Percentiles rank a stretch among this genome's conserved stretches.
Evolutionary conservation across 805 yeast genomes (phyloP).

Genomic region (Cyberlindnera amylophila): DNA sequence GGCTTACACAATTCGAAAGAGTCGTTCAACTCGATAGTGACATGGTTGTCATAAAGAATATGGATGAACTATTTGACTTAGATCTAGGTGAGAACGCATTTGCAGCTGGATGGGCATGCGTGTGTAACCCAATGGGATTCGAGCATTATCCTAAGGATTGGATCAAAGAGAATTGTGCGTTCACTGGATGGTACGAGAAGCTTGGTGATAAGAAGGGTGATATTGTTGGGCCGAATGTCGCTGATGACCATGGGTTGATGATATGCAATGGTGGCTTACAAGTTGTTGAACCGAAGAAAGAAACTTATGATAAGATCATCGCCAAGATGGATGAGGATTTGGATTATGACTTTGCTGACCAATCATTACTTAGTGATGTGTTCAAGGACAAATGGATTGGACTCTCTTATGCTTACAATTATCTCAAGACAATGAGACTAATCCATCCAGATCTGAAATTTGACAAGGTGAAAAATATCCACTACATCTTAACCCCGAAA

Average conservation of each 20-base stretch:
- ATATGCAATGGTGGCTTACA: slow-evolving; percentile 60
- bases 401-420: slow-evolving; percentile 50
- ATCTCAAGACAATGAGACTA: slow-evolving; percentile 46
- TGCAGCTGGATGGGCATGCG: slow-evolving; percentile 61
- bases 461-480: slow-evolving; percentile 49
- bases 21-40: slow-evolving; percentile 56
- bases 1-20: slow-evolving; percentile 46
- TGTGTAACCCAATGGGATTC: slow-evolving; percentile 52
- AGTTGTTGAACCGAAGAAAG: slow-evolving; percentile 42
- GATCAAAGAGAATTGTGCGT: slow-evolving; percentile 49
- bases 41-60: slow-evolving; percentile 52
- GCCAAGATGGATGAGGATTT: slow-evolving; percentile 36
- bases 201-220: slow-evolving; percentile 16
- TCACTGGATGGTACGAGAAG: slow-evolving; percentile 35
- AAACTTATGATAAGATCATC: slow-evolving; percentile 37
- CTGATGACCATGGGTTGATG: slow-evolving; percentile 36
- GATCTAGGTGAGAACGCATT: slow-evolving; percentile 38
- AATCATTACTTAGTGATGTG: slow-evolving; percentile 51
- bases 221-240: slow-evolving; percentile 38
- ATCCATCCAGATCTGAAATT: slow-evolving; percentile 47
- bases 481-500: slow-evolving; percentile 54
- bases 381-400: slow-evolving; percentile 49
- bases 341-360: slow-evolving; percentile 55
- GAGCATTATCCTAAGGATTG: slow-evolving; percentile 53
- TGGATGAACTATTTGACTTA: slow-evolving; percentile 56